Evolutionary conservation across 768 basidiomycete genomes (phyloP).

Genomic region (Arthromyces matolae): DNA sequence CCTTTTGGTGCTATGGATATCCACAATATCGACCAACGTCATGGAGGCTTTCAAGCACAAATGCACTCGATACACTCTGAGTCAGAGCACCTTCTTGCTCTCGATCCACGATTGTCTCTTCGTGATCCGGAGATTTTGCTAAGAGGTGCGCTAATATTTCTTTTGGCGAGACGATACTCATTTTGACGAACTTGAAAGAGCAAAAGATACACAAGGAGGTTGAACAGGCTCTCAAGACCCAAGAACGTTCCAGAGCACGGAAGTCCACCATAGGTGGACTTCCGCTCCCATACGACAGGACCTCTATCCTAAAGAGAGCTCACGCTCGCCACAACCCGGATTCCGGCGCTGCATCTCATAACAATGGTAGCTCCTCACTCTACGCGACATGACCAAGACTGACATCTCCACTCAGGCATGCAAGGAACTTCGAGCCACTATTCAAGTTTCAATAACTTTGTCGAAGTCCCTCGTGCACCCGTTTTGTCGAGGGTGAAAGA

Average conservation of each 20-base stretch:
- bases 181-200: background rate
- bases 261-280: slow-evolving; percentile 1
- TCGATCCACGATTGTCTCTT: slow-evolving; percentile 4
- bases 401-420: too few relatives aligned
- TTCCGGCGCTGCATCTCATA: background rate
- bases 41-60: background rate
- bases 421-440: too few relatives aligned
- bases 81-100: slow-evolving; percentile 8
- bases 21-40: background rate
- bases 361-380: background rate
- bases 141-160: slow-evolving; percentile 1
- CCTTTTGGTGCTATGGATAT: background rate
- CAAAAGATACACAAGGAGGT: slow-evolving; percentile 11
- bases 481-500: too few relatives aligned
- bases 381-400: background rate
- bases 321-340: background rate
- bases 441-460: too few relatives aligned
- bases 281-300: background rate
- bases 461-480: too few relatives aligned
- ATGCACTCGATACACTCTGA: background rate
- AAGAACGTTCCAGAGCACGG: slow-evolving; percentile 5
- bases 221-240: slow-evolving; percentile 2
- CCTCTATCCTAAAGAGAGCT: background rate
- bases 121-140: slow-evolving; percentile 2
- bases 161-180: background rate